Conservation (phyloP, 1,284 basidiomycete species). For the Cryptococcus sp. region DNA sequence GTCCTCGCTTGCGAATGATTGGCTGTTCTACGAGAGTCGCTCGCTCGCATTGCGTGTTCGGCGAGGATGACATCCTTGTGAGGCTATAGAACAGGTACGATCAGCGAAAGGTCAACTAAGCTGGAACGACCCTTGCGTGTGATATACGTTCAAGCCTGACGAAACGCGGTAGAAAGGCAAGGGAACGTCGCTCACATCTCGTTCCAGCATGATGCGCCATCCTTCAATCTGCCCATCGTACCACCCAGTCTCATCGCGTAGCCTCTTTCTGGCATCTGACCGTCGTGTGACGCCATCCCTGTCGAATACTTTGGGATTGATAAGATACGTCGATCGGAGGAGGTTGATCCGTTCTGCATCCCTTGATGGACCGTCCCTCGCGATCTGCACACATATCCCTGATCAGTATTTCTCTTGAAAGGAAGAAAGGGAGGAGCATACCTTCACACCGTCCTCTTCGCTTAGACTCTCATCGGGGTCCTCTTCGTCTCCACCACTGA, state of each 20-base stretch:
- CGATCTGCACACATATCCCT: neutral
- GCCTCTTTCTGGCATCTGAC: constrained; percentile 64
- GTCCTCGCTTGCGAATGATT: constrained; percentile 11
- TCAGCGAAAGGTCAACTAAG: neutral
- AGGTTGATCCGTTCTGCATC: constrained; percentile 14
- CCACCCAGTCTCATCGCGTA: constrained; percentile 67
- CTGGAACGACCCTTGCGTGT: neutral
- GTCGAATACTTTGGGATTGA: constrained; percentile 70
- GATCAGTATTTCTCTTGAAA: neutral
- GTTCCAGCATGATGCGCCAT: constrained; percentile 81
- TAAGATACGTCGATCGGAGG: constrained; percentile 64
- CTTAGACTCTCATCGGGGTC: constrained; percentile 27
- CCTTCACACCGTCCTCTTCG: constrained; percentile 17
- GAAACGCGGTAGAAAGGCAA: neutral
- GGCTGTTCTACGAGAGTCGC: constrained; percentile 1
- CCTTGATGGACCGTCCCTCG: constrained; percentile 4
- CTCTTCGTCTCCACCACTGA: constrained; percentile 15
- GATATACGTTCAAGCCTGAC: neutral
- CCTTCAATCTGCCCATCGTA: constrained; percentile 80
- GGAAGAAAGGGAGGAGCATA: neutral
- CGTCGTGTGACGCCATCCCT: constrained; percentile 71
- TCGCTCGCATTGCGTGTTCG: constrained; percentile 33
- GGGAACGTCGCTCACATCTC: constrained; percentile 62
- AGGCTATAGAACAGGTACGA: constrained; percentile 27
- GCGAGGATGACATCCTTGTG: constrained; percentile 52